Conservation (phyloP, 139 green algal genomes). For the Coelastrella sp. region DNA sequence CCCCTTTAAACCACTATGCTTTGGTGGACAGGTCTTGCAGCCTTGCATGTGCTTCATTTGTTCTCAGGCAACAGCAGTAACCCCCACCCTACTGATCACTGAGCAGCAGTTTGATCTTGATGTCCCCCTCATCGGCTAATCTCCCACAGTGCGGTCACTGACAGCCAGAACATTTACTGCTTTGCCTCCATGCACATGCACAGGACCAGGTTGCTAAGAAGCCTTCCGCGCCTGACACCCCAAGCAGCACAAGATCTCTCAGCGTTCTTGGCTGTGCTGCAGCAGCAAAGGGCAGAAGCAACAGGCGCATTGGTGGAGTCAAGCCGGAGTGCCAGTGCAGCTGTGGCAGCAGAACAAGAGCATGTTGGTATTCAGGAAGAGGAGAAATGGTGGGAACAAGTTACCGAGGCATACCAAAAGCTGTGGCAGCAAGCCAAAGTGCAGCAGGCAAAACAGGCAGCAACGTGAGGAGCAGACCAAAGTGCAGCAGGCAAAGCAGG, state of each 20-base stretch:
- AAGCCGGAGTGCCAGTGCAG: neutral
- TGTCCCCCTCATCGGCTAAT: too few relatives aligned
- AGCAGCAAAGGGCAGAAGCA: slow-evolving; percentile 2
- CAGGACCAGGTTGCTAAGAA: slow-evolving; percentile 5
- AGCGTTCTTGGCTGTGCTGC: slow-evolving; percentile 23
- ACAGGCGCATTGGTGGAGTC: neutral
- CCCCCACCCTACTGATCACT: too few relatives aligned
- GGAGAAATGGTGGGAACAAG: slow-evolving; percentile 35
- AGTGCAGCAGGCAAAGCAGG: too few relatives aligned
- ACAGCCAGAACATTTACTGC: too few relatives aligned
- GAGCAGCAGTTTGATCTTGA: too few relatives aligned
- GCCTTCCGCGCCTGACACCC: slow-evolving; percentile 8
- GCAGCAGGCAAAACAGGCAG: slow-evolving; percentile 17
- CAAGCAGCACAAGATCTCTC: neutral
- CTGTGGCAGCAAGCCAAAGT: slow-evolving; percentile 36
- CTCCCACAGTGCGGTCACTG: too few relatives aligned
- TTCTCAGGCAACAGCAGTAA: too few relatives aligned
- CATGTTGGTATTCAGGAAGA: slow-evolving; percentile 4
- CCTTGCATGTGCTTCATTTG: too few relatives aligned
- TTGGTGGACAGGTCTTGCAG: too few relatives aligned
- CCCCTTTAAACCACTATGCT: too few relatives aligned
- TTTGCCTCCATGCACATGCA: neutral
- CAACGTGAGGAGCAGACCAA: neutral
- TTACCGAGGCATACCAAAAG: slow-evolving; percentile 5
- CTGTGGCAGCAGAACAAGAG: neutral